Evolutionary conservation across 176 grass and related monocot species (phyloP), one percentile per base, ranked within the genome.

Genomic region (Alloteropsis semialata): DNA sequence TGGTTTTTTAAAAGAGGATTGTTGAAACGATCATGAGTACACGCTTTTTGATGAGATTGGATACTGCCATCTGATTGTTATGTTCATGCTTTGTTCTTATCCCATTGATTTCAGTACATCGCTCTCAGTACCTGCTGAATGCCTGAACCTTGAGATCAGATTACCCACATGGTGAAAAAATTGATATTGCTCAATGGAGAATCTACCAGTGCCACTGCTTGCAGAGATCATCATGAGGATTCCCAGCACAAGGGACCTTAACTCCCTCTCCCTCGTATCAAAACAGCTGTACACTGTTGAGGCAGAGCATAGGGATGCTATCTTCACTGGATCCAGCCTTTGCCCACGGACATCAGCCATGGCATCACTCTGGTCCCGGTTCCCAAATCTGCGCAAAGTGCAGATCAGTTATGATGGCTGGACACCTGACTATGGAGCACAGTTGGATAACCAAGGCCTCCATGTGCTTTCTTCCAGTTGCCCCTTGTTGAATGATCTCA

Each of bases 351-450:
- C 61, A 29, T 56, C 88, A 65, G 84, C 84, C 54, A 64, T 95
- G 54, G 14, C 44, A 59, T 85, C 90, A 7, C 65, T 92, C 19
- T 95, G 85, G 32, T 29, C 34, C 11, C 67, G 81, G 10, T 92
- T 90, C 49, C 56, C 78, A 10, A 95, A 92, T 53, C 43, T 92
- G 78, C 44, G 19, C 43, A 95, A 88, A 74, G 68, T 92, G 9
- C 87, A 95, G 65, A 95, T 92, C 21, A 32, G 50, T 49, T 95
- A 95, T 55, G 82, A 81, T 46, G 81, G 77, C 48, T 88, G 87
- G 87, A 92, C 68, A 14, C 88, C 71, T 8, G 80, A 72, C 36
- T 6, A 45, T 3, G 84, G 74, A 10, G 80, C 69, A 24, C 89
- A 95, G 63, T 43, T 95, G 43, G 85, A 94, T 18, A 82, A 89